phyloP scores from a whole-genome alignment of 331 rosid species.

The Malus hybrid region DNA sequence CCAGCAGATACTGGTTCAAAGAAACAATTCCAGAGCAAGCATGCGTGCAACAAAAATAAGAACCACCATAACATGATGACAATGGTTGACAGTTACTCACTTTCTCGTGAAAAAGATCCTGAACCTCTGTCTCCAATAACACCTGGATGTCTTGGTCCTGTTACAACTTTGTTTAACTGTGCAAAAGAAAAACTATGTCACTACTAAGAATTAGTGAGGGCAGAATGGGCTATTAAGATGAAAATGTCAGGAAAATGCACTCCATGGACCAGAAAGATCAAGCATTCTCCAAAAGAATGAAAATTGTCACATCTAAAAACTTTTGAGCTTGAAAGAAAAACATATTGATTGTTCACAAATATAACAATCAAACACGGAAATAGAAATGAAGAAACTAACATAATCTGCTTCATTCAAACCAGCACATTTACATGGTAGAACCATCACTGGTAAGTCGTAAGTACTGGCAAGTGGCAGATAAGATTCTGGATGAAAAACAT shows the following conservation, averaged over 20 bases:
- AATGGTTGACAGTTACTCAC: conserved; percentile 23
- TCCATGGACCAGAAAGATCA: background rate
- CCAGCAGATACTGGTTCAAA: background rate
- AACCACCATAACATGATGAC: background rate
- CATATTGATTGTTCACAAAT: background rate
- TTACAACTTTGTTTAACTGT: conserved; percentile 57
- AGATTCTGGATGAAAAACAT: background rate
- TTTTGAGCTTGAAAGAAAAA: background rate
- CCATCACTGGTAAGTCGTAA: background rate
- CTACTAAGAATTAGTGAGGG: background rate
- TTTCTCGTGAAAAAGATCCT: conserved; percentile 59
- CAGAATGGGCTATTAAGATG: background rate
- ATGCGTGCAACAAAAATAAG: background rate
- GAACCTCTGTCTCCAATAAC: conserved; percentile 62
- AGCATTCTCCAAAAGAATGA: background rate
- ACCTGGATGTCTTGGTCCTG: conserved; percentile 55
- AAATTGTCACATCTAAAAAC: background rate
- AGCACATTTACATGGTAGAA: background rate
- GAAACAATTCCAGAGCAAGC: background rate
- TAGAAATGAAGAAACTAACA: background rate
- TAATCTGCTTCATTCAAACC: background rate
- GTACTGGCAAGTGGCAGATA: background rate
- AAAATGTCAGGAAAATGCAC: too few species aligned
- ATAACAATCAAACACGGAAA: background rate
- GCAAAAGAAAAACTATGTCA: background rate